Evolutionary conservation across 345 rosid genomes (phyloP).

Genomic region (Anastatica hierochuntica): DNA sequence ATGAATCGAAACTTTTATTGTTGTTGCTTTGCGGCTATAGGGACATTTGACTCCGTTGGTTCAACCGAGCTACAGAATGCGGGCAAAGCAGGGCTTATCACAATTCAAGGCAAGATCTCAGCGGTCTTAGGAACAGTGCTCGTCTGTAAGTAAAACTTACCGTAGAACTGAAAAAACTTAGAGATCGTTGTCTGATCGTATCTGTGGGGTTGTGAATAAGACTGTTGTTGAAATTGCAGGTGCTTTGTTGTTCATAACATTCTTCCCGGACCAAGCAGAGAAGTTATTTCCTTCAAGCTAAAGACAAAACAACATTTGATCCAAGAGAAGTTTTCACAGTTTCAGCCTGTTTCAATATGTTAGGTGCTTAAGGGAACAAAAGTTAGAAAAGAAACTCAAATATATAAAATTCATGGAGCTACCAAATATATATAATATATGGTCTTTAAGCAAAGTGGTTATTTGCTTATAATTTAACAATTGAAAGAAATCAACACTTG

Average conservation of each 20-base stretch:
- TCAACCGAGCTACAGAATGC: constrained; percentile 63
- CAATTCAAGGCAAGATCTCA: constrained; percentile 85
- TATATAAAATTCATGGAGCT: not conserved
- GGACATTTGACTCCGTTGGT: constrained; percentile 69
- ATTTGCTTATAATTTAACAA: constrained; percentile 20
- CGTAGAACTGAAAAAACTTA: not conserved
- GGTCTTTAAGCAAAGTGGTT: constrained; percentile 16
- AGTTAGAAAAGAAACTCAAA: too few species aligned
- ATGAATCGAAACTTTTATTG: not conserved
- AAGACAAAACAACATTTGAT: constrained; percentile 4
- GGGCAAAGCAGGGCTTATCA: constrained; percentile 86
- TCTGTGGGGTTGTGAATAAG: not conserved
- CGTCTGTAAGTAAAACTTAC: constrained; percentile 50
- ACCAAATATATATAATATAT: constrained; percentile 2
- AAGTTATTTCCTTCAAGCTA: constrained; percentile 52
- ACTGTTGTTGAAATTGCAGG: constrained; percentile 33
- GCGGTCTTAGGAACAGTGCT: constrained; percentile 91
- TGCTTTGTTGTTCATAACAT: constrained; percentile 74
- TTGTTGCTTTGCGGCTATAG: constrained; percentile 29
- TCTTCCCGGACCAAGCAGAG: constrained; percentile 94
- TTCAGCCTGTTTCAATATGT: constrained; percentile 10
- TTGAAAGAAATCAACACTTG: constrained; percentile 16
- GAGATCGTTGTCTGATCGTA: not conserved
- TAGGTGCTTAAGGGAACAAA: constrained; percentile 6
- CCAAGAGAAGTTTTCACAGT: constrained; percentile 19